Evolutionary conservation across 1,284 basidiomycete genomes (phyloP).

Genomic region (Pseudomicrostroma phylloplanum): DNA sequence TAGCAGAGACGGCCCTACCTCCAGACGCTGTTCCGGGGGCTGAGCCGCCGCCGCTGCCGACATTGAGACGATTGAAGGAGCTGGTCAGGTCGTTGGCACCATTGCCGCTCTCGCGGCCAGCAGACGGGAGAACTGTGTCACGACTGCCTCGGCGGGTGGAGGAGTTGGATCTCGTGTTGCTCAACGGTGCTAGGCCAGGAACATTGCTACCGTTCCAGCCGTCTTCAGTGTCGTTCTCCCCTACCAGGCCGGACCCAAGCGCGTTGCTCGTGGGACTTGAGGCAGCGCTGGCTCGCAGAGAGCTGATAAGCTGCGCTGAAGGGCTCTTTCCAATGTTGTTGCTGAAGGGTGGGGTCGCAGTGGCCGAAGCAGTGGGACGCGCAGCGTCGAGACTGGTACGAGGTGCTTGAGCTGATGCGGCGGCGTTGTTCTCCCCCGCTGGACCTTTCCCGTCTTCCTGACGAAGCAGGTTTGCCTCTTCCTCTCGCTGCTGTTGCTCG

Average conservation of each 20-base stretch:
- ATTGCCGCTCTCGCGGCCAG: conserved; percentile 7
- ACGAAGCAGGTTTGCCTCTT: conserved; percentile 28
- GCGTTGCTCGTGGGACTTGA: conserved; percentile 6
- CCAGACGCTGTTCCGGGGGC: not conserved
- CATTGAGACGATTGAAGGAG: conserved; percentile 15
- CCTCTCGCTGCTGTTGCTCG: conserved; percentile 34
- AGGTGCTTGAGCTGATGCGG: not conserved
- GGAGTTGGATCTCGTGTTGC: conserved; percentile 24
- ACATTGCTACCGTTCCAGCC: conserved; percentile 23
- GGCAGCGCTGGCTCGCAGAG: conserved; percentile 11
- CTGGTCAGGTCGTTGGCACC: conserved; percentile 12
- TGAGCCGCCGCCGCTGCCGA: conserved; percentile 4
- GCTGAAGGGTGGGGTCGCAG: conserved; percentile 24
- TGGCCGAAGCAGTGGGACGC: conserved; percentile 21
- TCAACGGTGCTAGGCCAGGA: conserved; percentile 16
- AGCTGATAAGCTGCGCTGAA: not conserved
- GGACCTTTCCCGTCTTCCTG: conserved; percentile 11
- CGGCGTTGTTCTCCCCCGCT: not conserved
- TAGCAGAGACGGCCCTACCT: not conserved
- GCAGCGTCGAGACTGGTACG: no score
- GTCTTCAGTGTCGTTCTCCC: conserved; percentile 13
- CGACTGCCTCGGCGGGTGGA: conserved; percentile 21
- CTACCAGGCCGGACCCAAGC: not conserved
- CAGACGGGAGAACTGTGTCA: not conserved
- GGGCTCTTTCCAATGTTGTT: no score